Evolutionary conservation across 331 rosid genomes (phyloP), one percentile per base, ranked within the genome.

Genomic region (Acacia concinna): DNA sequence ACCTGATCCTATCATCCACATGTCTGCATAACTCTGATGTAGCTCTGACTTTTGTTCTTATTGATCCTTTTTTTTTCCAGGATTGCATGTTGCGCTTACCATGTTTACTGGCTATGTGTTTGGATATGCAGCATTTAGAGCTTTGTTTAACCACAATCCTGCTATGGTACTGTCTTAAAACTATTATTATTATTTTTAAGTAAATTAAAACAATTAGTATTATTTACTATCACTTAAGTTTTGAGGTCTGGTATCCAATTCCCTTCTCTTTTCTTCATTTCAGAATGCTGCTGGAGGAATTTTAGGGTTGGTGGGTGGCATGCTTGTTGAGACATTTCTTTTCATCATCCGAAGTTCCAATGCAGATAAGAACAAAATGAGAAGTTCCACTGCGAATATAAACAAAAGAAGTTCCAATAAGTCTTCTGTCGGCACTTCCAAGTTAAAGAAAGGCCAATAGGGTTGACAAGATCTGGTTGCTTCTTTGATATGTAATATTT

Each of bases 221-320:
- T 18, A 63, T 52, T 34, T 46, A 37, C 54, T 1, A 46, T 60
- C 32, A 52, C 57, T 75, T 65, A 35, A 25, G 35, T 43, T 82
- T 28, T 54, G 35, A 72, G 32, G 23, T 59, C 57, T 75, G 30
- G 59, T 74, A 43, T 72, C 44, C 14, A 41, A 12, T 25, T 66
- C 3, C 30, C 3, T 21, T 18, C 57, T 71, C 43, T 68, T 47
- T 15, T 37, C 49, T 62, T 37, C 77, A 20, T 80, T 52, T 76
- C 92, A 95, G 96, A 95, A 90, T 86, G 93, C 97, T 81, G 94
- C 97, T 67, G 97, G 99, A 84, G 98, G 99, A 66, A 86, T 91
- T 76, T 88, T 93, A 18, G 97, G 99, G 80, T 83, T 93, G 85
- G 93, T 91, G 35, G 89, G 86, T 57, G 96, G 89, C 82, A 89